Percentiles rank a stretch among this genome's conserved stretches.
Evolutionary conservation across 441 rosid genomes (phyloP).

Genomic region (Populus hybrid): DNA sequence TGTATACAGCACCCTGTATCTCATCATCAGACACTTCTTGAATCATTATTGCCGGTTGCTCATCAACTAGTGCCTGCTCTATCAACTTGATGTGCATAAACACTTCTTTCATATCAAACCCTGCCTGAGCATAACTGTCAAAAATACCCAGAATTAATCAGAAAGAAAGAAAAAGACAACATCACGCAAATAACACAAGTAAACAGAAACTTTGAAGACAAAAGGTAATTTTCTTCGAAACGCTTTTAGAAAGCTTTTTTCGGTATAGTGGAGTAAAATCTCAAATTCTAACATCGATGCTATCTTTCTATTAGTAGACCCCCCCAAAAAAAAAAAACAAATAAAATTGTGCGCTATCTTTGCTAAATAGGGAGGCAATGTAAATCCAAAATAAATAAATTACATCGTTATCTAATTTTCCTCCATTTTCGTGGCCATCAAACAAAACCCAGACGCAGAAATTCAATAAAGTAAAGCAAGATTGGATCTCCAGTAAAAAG

Average conservation of each 20-base stretch:
- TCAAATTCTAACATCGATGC: not conserved
- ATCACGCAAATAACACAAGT: not conserved
- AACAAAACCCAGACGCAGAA: constrained; percentile 1
- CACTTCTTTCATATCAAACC: constrained; percentile 89
- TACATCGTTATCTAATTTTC: constrained; percentile 2
- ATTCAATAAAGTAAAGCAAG: not conserved
- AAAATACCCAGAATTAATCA: constrained; percentile 1
- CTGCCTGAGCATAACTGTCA: constrained; percentile 81
- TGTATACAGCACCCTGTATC: constrained; percentile 51
- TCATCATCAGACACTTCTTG: constrained; percentile 66
- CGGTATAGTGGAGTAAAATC: not conserved
- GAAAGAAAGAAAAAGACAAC: not conserved
- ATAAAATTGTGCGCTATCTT: not conserved
- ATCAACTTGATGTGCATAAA: constrained; percentile 87
- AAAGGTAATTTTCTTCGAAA: not conserved
- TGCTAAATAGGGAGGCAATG: not conserved
- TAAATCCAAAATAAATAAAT: not conserved
- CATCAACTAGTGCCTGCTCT: constrained; percentile 84
- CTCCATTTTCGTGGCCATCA: constrained; percentile 20
- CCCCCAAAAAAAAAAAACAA: not conserved
- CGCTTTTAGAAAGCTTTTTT: not conserved
- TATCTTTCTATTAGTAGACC: not conserved
- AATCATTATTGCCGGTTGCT: constrained; percentile 64
- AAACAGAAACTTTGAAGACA: not conserved
- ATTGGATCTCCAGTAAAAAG: not conserved